A percentile compares a stretch with the other conserved stretches of the same genome.
phyloP scores from a whole-genome alignment of 805 yeast species.

The Hagleromyces aurorensis region DNA sequence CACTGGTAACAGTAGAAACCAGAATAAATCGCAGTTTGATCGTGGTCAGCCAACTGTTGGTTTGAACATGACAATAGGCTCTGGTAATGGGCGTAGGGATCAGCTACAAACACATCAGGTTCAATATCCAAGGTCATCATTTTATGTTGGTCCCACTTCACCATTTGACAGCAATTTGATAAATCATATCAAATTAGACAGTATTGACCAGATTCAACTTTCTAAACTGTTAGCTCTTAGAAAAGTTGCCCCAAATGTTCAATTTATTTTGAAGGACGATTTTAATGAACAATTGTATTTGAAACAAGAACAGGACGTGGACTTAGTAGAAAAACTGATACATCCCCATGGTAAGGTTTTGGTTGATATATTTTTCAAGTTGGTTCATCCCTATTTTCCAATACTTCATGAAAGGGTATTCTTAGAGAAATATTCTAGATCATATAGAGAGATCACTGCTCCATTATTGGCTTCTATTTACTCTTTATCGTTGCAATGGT shows the following conservation, averaged over 20 bases:
- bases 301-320: constrained; percentile 68
- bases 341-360: constrained; percentile 88
- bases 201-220: constrained; percentile 73
- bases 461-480: constrained; percentile 89
- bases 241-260: constrained; percentile 67
- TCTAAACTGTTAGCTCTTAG: constrained; percentile 60
- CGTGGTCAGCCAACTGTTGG: background rate
- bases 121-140: constrained; percentile 85
- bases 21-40: too few relatives aligned
- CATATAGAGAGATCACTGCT: constrained; percentile 87
- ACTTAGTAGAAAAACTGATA: constrained; percentile 73
- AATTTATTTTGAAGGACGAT: constrained; percentile 76
- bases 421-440: constrained; percentile 80
- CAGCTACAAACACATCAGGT: constrained; percentile 30
- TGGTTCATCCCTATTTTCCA: constrained; percentile 88
- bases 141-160: constrained; percentile 83
- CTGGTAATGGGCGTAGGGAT: constrained; percentile 1
- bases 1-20: too few relatives aligned
- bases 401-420: constrained; percentile 86
- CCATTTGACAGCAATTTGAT: constrained; percentile 67
- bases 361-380: constrained; percentile 72
- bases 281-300: constrained; percentile 61
- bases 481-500: constrained; percentile 83
- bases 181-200: constrained; percentile 54
- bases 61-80: background rate